phyloP scores from a whole-genome alignment of 116 monocot genomes.

The Posidonia oceanica region DNA sequence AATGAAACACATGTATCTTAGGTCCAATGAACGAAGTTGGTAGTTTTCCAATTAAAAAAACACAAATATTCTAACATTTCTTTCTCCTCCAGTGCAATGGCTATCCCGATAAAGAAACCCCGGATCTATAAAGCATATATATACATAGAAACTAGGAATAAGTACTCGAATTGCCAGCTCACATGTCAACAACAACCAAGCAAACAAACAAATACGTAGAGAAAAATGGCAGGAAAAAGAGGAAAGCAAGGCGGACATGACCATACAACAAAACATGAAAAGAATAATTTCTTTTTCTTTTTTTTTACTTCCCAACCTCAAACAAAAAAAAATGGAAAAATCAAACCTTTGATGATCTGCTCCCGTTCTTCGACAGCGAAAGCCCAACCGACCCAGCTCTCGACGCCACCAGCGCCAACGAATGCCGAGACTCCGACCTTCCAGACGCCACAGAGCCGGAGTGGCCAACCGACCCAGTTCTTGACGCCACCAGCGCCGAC shows the following conservation, averaged over 20 bases:
- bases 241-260: not conserved
- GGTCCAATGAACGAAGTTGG: not conserved
- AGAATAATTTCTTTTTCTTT: not conserved
- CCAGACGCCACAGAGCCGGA: not conserved
- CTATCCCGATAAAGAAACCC: not conserved
- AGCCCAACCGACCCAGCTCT: not conserved
- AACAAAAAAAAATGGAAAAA: not conserved
- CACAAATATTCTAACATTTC: not conserved
- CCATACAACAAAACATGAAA: not conserved
- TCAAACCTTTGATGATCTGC: conserved; percentile 49
- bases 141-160: not conserved
- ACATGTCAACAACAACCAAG: not conserved
- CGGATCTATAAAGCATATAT: not conserved
- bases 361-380: conserved; percentile 10
- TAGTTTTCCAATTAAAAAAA: not conserved
- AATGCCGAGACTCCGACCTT: not conserved
- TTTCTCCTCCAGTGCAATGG: not conserved
- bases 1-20: not conserved
- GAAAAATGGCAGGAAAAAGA: not conserved
- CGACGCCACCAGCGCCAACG: not conserved
- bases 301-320: not conserved
- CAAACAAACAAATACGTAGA: not conserved
- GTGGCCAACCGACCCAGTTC: not conserved
- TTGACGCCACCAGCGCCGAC: not conserved
- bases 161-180: not conserved